These are phyloP conservation scores for Daedalea quercina DNA, from an alignment of 768 basidiomycete species.

Conservation along the genomic window DNA sequence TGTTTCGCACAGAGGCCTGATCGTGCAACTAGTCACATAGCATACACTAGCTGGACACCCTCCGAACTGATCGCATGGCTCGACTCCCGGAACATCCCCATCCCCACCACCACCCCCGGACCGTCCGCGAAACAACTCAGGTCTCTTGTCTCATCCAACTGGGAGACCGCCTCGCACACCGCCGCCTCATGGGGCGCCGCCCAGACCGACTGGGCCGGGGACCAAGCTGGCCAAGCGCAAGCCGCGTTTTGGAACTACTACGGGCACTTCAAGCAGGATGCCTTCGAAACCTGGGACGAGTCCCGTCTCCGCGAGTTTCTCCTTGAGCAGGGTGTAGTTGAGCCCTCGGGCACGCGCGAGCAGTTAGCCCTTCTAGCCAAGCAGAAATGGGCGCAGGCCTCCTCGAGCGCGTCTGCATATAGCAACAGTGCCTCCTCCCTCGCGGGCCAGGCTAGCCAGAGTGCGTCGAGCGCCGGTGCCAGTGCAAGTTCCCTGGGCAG, in stretches of 20 bases:
- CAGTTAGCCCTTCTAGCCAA: constrained; percentile 75
- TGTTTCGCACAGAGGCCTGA: background rate
- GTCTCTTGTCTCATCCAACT: constrained; percentile 13
- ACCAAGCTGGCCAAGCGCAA: constrained; percentile 60
- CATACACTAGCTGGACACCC: constrained; percentile 51
- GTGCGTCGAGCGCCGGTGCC: constrained; percentile 47
- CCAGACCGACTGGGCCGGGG: constrained; percentile 49
- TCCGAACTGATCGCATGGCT: constrained; percentile 65
- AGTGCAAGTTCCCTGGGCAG: constrained; percentile 33
- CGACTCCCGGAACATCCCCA: constrained; percentile 51
- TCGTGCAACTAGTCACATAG: too few relatives aligned
- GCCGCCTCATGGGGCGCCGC: constrained; percentile 38
- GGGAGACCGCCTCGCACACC: constrained; percentile 2
- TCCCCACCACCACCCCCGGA: constrained; percentile 29
- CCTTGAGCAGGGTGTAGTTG: constrained; percentile 80
- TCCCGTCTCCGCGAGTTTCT: constrained; percentile 75
- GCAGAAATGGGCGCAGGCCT: constrained; percentile 56
- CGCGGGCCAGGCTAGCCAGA: constrained; percentile 34
- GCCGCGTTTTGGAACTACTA: constrained; percentile 63
- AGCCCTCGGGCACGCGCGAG: constrained; percentile 73
- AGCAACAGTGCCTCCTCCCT: constrained; percentile 14
- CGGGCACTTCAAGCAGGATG: constrained; percentile 40
- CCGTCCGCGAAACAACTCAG: constrained; percentile 22
- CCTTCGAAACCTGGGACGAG: constrained; percentile 84
- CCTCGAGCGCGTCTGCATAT: constrained; percentile 47